Evolutionary conservation across 2,329 filamentous ascomycete genomes (phyloP), one percentile per base, ranked within the genome.

Genomic region (Beauveria pseudobassiana): DNA sequence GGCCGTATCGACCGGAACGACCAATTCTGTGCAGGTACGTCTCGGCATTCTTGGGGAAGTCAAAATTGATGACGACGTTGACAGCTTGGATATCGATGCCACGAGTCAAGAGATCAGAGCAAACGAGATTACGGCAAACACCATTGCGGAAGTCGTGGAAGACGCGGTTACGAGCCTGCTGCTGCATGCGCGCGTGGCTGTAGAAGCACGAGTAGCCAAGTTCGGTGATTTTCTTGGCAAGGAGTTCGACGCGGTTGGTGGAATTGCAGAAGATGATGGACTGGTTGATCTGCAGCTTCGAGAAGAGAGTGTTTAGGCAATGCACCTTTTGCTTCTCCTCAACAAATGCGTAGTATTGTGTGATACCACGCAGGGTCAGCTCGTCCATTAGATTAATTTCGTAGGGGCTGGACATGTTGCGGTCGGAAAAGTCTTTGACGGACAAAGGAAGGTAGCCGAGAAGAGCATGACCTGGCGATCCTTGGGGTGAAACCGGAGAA

Each of bases 241-340:
- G 85, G 59, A 99, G 83, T 77, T 99, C 95, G 64, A 99, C 95
- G 67, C 95, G 91, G 76, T 98, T 98, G 59, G 95, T 99, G 46
- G 95, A 99, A 78, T 99, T 99, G 80, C 95, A 99, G 80, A 99
- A 99, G 74, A 99, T 99, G 79, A 99, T 99, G 65, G 96, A 99
- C 80, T 99, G 95, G 78, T 99, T 99, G 79, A 99, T 99, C 77
- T 99, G 93, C 18, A 99, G 86, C 77, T 97, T 96, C 69, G 93
- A 97, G 81, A 99, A 99, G 65, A 99, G 87, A 0, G 95, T 99
- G 80, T 99, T 99, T 67, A 99, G 80, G 75, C 95, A 99, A 78
- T 99, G 96, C 22, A 99, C 95, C 79, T 99, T 99, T 74, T 97
- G 91, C 79, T 97, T 97, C 78, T 99, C 95, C 76, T 99, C 95